A percentile compares a stretch with the other conserved stretches of the same genome.
These are phyloP conservation scores for Diaporthe velutina DNA, from an alignment of 2,329 filamentous ascomycete species.

Conservation along the genomic window DNA sequence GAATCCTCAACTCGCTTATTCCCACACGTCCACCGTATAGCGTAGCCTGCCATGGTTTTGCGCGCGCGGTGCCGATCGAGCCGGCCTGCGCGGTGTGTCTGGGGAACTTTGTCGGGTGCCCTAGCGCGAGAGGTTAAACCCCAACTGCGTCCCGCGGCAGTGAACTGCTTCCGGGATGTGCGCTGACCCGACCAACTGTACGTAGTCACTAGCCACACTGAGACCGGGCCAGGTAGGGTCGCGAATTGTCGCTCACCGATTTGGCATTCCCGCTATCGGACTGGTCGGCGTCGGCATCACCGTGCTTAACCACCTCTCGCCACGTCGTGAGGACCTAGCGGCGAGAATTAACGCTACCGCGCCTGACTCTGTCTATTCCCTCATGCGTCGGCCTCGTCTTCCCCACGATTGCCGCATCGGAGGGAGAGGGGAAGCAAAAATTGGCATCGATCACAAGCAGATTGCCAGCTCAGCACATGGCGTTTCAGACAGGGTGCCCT, in stretches of 20 bases:
- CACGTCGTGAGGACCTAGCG: constrained; percentile 23
- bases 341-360: constrained; percentile 26
- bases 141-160: constrained; percentile 4
- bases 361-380: constrained; percentile 11
- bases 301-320: constrained; percentile 6
- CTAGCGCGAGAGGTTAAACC: constrained; percentile 24
- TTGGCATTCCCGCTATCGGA: constrained; percentile 25
- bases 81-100: constrained; percentile 21
- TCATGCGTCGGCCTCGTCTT: constrained; percentile 29
- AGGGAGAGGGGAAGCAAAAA: background rate
- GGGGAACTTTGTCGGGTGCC: constrained; percentile 16
- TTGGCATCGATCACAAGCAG: constrained; percentile 21
- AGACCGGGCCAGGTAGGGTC: constrained; percentile 20
- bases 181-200: constrained; percentile 2
- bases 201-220: constrained; percentile 10
- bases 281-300: constrained; percentile 34
- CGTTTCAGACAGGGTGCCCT: constrained; percentile 22
- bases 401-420: constrained; percentile 18
- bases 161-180: constrained; percentile 26
- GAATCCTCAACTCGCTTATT: constrained; percentile 5
- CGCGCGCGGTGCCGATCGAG: constrained; percentile 20
- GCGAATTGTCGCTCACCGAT: constrained; percentile 32
- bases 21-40: background rate
- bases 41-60: constrained; percentile 3
- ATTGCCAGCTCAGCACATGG: constrained; percentile 12